These are phyloP conservation scores for Fusarium sp. DNA, from an alignment of 2,329 filamentous ascomycete species.

Conservation along the genomic window DNA sequence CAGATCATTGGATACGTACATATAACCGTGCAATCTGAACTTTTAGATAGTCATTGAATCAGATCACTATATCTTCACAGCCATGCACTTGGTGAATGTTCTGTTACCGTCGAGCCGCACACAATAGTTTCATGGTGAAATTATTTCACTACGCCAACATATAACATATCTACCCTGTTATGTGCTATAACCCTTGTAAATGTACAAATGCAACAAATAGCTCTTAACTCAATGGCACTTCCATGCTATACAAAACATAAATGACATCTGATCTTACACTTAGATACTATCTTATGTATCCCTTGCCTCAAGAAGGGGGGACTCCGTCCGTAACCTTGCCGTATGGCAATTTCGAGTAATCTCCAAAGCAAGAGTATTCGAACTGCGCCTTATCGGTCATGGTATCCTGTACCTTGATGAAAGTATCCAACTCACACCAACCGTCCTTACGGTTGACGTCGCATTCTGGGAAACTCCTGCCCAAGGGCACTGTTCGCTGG, in stretches of 20 bases:
- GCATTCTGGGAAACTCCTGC: constrained; percentile 74
- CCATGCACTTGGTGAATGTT: too few relatives aligned
- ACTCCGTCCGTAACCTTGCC: constrained; percentile 57
- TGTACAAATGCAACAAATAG: background rate
- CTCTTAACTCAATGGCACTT: background rate
- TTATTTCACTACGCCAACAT: background rate
- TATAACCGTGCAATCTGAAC: constrained; percentile 38
- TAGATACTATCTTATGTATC: background rate
- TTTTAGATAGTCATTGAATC: constrained; percentile 36
- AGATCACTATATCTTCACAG: constrained; percentile 28
- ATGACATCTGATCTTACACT: constrained; percentile 11
- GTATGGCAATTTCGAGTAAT: constrained; percentile 57
- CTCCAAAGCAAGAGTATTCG: constrained; percentile 75
- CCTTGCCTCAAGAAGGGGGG: constrained; percentile 45
- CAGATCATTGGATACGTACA: constrained; percentile 35
- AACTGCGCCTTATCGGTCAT: constrained; percentile 72
- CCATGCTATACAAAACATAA: background rate
- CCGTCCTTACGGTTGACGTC: constrained; percentile 74
- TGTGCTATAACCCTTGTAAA: background rate
- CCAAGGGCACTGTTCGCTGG: constrained; percentile 78
- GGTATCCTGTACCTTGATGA: constrained; percentile 71
- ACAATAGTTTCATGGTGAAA: background rate
- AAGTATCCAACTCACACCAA: constrained; percentile 81
- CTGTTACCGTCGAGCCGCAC: too few relatives aligned
- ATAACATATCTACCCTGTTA: background rate